phyloP scores from a whole-genome alignment of 2,329 filamentous ascomycete species.

The Colletotrichum eleusines region DNA sequence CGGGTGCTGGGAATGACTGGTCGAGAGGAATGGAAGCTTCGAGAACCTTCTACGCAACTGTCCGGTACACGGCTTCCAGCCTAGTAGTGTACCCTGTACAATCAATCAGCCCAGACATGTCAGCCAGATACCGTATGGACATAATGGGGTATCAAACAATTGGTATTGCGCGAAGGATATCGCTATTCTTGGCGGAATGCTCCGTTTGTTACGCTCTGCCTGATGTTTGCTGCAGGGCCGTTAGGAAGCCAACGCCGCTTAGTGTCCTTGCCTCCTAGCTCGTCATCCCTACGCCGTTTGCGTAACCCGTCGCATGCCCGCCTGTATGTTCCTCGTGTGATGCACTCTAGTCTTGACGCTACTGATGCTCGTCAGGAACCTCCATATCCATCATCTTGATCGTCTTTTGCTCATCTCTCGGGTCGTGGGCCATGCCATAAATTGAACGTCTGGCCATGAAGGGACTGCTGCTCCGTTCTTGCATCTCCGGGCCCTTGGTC shows the following conservation, averaged over 20 bases:
- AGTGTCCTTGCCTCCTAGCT: not conserved
- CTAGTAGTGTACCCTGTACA: too few relatives aligned
- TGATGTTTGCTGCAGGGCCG: slow-evolving; percentile 6
- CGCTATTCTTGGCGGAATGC: slow-evolving; percentile 15
- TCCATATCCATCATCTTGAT: slow-evolving; percentile 56
- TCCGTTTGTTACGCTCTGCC: slow-evolving; percentile 12
- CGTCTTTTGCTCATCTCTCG: slow-evolving; percentile 42
- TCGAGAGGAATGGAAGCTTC: slow-evolving; percentile 46
- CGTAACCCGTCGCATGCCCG: not conserved
- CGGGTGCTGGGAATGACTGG: not conserved
- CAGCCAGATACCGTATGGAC: not conserved
- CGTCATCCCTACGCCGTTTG: slow-evolving; percentile 13
- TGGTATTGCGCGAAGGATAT: slow-evolving; percentile 16
- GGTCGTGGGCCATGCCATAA: slow-evolving; percentile 28
- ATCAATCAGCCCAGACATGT: not conserved
- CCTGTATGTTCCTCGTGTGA: not conserved
- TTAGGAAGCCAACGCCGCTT: not conserved
- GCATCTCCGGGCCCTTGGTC: slow-evolving; percentile 59
- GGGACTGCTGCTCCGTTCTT: slow-evolving; percentile 52
- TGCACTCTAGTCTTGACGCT: slow-evolving; percentile 29
- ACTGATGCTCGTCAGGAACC: slow-evolving; percentile 46
- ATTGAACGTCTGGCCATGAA: slow-evolving; percentile 45
- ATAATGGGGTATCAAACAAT: slow-evolving; percentile 34
- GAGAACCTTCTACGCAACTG: slow-evolving; percentile 48
- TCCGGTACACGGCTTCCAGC: not conserved